A percentile compares a stretch with the other conserved stretches of the same genome.
phyloP scores from a whole-genome alignment of 768 basidiomycete species.

The Russula emetica region DNA sequence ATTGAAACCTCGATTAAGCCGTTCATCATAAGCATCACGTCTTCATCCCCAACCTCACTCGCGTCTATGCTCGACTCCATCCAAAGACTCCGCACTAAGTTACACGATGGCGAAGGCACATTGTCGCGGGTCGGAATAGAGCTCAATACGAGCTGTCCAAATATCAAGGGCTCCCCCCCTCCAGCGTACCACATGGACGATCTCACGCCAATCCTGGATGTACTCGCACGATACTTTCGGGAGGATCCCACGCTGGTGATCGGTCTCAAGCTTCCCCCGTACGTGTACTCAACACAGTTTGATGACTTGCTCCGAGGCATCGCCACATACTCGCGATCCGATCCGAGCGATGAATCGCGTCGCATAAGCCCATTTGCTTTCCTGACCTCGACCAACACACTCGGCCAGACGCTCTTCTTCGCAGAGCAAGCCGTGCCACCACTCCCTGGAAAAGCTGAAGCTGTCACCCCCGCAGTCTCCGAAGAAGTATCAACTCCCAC shows the following conservation, averaged over 20 bases:
- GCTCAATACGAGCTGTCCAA: slow-evolving; percentile 83
- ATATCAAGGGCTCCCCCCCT: slow-evolving; percentile 59
- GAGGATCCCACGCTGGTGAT: slow-evolving; percentile 57
- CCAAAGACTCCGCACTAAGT: slow-evolving; percentile 49
- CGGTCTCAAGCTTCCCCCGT: slow-evolving; percentile 54
- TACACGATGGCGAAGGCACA: slow-evolving; percentile 32
- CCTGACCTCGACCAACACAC: slow-evolving; percentile 28
- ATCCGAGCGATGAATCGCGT: slow-evolving; percentile 21
- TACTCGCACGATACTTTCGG: slow-evolving; percentile 48
- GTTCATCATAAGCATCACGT: slow-evolving; percentile 76
- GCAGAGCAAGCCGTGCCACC: slow-evolving; percentile 8
- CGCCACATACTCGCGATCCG: slow-evolving; percentile 22
- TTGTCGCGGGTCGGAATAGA: slow-evolving; percentile 59
- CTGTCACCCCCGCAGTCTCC: neutral
- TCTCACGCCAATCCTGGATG: slow-evolving; percentile 51
- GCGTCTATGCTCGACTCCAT: slow-evolving; percentile 54
- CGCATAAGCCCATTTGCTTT: slow-evolving; percentile 24
- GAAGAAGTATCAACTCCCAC: slow-evolving; percentile 4
- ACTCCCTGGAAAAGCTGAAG: neutral
- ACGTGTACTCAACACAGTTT: slow-evolving; percentile 25
- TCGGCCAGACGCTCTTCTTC: slow-evolving; percentile 25
- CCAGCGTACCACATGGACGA: slow-evolving; percentile 55
- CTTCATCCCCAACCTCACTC: slow-evolving; percentile 51
- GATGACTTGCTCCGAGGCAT: slow-evolving; percentile 18
- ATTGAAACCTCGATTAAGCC: slow-evolving; percentile 46